A percentile compares a stretch with the other conserved stretches of the same genome.
Evolutionary conservation across 2,329 filamentous ascomycete genomes (phyloP).

Genomic region (Leptographium procerum): DNA sequence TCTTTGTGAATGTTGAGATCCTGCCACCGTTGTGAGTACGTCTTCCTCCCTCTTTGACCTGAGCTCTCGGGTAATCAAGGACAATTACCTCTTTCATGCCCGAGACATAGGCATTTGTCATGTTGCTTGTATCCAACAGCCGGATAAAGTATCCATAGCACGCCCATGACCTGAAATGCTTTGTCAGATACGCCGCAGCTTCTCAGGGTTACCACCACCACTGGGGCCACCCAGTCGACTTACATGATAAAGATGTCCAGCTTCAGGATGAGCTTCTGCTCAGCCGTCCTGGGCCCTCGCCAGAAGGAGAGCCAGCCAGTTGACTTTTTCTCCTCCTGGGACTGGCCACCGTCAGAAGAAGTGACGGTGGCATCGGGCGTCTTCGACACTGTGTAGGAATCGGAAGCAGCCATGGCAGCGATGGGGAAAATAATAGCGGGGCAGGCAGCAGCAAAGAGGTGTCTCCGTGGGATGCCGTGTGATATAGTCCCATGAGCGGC

Average conservation of each 20-base stretch:
- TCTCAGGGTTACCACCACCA: not conserved
- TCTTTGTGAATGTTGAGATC: not conserved
- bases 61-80: not conserved
- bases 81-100: constrained; percentile 1
- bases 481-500: not conserved
- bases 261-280: not conserved
- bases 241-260: constrained; percentile 4
- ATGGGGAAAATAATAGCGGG: not conserved
- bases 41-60: not conserved
- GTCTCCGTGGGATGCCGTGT: not conserved
- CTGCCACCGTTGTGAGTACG: not conserved
- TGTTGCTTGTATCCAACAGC: not conserved
- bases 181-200: not conserved
- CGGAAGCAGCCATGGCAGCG: not conserved
- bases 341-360: not conserved
- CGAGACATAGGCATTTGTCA: constrained; percentile 1
- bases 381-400: not conserved
- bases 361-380: not conserved
- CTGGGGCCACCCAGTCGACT: not conserved
- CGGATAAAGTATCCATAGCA: constrained; percentile 1
- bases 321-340: not conserved
- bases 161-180: not conserved
- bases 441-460: not conserved
- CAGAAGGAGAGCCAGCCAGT: not conserved
- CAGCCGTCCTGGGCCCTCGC: not conserved